These are phyloP conservation scores for Candida rishiriensis DNA, from an alignment of 805 yeast genomes.

Conservation along the genomic window DNA sequence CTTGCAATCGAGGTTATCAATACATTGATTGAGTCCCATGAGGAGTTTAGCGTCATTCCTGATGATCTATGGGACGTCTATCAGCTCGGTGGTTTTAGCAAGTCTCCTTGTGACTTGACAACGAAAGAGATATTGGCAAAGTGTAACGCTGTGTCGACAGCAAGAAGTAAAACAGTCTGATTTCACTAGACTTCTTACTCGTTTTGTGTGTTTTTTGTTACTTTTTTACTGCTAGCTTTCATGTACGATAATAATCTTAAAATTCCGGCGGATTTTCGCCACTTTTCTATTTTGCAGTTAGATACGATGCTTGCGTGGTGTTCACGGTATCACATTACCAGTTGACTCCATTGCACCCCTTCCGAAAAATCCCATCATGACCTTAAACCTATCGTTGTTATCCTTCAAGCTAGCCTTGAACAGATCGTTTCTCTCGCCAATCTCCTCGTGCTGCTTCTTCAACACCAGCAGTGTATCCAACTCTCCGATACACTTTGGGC, in stretches of 20 bases:
- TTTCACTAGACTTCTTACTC: too few relatives aligned
- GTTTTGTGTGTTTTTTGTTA: too few relatives aligned
- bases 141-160: conserved; percentile 25
- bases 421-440: conserved; percentile 58
- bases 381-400: conserved; percentile 61
- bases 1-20: conserved; percentile 89
- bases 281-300: too few relatives aligned
- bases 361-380: conserved; percentile 77
- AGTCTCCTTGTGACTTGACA: conserved; percentile 18
- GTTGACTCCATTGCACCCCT: conserved; percentile 73
- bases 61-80: conserved; percentile 50
- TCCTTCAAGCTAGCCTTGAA: conserved; percentile 55
- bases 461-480: conserved; percentile 60
- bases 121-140: conserved; percentile 38
- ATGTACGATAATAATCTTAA: too few relatives aligned
- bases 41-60: conserved; percentile 76
- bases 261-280: too few relatives aligned
- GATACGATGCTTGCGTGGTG: not conserved
- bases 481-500: conserved; percentile 78
- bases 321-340: conserved; percentile 9
- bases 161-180: too few relatives aligned
- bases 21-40: conserved; percentile 74
- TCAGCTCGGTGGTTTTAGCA: conserved; percentile 40
- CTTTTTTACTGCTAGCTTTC: too few relatives aligned
- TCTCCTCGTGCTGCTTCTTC: conserved; percentile 53